Percentiles rank a stretch among this genome's conserved stretches.
These are phyloP conservation scores for Chondrostereum purpureum DNA, from an alignment of 1,284 basidiomycete species.

Conservation along the genomic window DNA sequence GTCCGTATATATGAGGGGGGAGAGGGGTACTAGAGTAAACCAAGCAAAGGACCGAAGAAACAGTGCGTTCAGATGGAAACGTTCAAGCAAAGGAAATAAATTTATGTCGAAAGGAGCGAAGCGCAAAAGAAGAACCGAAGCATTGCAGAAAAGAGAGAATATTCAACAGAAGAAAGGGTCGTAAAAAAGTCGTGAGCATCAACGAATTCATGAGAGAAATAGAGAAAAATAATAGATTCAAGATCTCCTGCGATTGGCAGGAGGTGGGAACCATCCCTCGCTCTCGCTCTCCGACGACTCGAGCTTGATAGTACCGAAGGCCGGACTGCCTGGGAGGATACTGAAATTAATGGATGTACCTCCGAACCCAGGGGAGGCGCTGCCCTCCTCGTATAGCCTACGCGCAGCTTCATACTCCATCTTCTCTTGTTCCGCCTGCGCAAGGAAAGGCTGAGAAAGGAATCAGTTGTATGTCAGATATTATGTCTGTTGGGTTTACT, in stretches of 20 bases:
- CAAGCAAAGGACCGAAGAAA: no score
- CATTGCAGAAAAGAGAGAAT: no score
- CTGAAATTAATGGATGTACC: slow-evolving; percentile 76
- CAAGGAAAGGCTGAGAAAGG: slow-evolving; percentile 70
- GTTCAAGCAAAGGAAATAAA: slow-evolving; percentile 9
- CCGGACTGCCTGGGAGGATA: slow-evolving; percentile 60
- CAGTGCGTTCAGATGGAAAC: no score
- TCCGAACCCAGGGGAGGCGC: slow-evolving; percentile 58
- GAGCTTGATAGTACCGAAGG: slow-evolving; percentile 50
- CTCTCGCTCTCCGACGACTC: slow-evolving; percentile 67
- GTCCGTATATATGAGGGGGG: no score
- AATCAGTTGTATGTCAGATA: slow-evolving; percentile 9
- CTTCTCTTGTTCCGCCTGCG: slow-evolving; percentile 89
- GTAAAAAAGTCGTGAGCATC: slow-evolving; percentile 15
- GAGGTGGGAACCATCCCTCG: no score
- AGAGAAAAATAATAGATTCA: slow-evolving; percentile 20
- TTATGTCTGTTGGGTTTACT: no score
- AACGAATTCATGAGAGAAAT: slow-evolving; percentile 13
- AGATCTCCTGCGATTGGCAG: slow-evolving; percentile 34
- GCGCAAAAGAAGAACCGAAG: slow-evolving; percentile 1
- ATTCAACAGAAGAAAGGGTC: slow-evolving; percentile 14
- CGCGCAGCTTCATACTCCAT: slow-evolving; percentile 82
- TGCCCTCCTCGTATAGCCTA: slow-evolving; percentile 77
- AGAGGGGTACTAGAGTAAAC: no score
- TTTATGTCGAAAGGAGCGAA: slow-evolving; percentile 2